Evolutionary conservation across 208 protist species (phyloP).

Genomic region (Leishmania amazonensis): DNA sequence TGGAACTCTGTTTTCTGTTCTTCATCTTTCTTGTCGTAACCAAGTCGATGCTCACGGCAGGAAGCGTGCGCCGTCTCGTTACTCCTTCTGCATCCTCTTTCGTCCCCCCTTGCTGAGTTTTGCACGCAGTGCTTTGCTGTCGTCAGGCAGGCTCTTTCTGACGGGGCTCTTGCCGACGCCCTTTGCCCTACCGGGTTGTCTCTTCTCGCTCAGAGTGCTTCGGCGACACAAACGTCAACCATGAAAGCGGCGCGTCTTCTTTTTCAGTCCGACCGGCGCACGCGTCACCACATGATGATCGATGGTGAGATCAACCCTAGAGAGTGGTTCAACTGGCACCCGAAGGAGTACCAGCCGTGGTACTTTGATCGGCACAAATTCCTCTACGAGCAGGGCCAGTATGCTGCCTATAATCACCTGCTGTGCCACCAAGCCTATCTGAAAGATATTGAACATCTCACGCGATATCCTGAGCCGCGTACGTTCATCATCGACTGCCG

Average conservation of each 20-base stretch:
- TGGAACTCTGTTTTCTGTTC: background rate
- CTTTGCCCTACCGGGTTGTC: background rate
- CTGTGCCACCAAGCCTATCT: conserved; percentile 87
- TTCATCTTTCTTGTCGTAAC: background rate
- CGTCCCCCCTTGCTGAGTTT: background rate
- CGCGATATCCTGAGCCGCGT: conserved; percentile 71
- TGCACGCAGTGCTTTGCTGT: background rate
- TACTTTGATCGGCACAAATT: conserved; percentile 93
- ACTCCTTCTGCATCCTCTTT: background rate
- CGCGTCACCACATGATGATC: conserved; percentile 90
- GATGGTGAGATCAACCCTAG: conserved; percentile 89
- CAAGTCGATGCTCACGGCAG: background rate
- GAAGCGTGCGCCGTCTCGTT: background rate
- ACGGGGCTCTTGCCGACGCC: background rate
- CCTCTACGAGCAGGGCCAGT: conserved; percentile 90
- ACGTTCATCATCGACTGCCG: conserved; percentile 85
- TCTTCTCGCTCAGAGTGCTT: background rate
- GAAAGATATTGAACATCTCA: conserved; percentile 81
- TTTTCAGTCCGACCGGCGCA: conserved; percentile 81
- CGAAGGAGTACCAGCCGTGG: conserved; percentile 93
- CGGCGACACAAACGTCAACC: too few species aligned
- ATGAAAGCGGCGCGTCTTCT: conserved; percentile 38
- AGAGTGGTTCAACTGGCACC: conserved; percentile 93
- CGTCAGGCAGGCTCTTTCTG: background rate
- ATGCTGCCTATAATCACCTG: conserved; percentile 76